Conservation (phyloP, 225 moss, liverwort and hornwort genomes). For the Neckera pumila region DNA sequence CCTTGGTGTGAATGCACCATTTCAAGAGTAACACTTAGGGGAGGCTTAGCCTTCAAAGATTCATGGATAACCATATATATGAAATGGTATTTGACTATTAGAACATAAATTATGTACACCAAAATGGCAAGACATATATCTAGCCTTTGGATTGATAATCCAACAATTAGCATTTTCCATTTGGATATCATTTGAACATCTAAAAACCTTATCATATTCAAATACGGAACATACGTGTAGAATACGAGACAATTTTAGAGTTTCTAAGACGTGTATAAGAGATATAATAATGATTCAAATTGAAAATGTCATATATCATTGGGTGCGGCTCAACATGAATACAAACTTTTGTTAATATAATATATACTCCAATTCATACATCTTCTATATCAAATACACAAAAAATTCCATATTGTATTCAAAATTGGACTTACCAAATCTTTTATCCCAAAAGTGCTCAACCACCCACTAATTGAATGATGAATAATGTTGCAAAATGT, state of each 20-base stretch:
- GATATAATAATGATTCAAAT: background rate
- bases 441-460: fast-evolving
- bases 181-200: background rate
- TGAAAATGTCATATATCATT: background rate
- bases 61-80: background rate
- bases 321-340: fast-evolving
- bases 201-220: background rate
- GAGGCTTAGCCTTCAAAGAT: background rate
- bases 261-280: too few relatives aligned
- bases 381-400: background rate
- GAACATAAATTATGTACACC: background rate
- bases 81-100: background rate
- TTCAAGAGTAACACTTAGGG: background rate
- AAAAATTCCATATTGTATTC: fast-evolving
- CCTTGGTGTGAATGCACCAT: background rate
- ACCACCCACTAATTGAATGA: background rate
- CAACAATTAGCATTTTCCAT: background rate
- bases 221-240: fast-evolving
- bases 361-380: background rate
- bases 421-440: background rate
- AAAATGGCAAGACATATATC: background rate
- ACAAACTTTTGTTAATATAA: background rate
- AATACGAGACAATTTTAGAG: background rate
- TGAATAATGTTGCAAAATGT: background rate
- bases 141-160: background rate